Base-by-base conservation (phyloP, 2,329 filamentous ascomycete species). In the Arthrocladium fulminans region DNA sequence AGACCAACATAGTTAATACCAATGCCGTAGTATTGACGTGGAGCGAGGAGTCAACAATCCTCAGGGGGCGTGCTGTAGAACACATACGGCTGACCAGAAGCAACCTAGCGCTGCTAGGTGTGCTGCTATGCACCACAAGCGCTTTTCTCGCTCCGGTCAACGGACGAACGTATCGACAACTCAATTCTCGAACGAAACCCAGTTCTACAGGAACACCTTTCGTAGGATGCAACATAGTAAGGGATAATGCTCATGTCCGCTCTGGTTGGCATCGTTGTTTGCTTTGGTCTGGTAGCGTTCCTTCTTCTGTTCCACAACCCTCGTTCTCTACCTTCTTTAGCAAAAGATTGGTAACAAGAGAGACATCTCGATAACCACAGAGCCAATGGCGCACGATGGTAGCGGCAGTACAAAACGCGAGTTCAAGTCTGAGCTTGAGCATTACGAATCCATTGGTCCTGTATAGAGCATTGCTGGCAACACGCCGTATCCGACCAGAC, bases 391-490 rank as follows among this genome's bases (percentile, higher is more conserved):
- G 44, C 30, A 29, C 3, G n/a, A 47, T 47, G 44, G 32, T 34
- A n/a, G 8, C 44, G 5, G 34, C 34, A 3, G 12, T 39, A 15
- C 44, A 37, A 29, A 19, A n/a, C 15, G 12, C 44, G 15, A 47
- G 44, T 34, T 39, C 44, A 29, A 47, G 32, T 20, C 22, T 47
- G 44, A 47, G 44, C 34, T 47, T 47, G 44, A 47, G 44, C 32
- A 58, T 60, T 25, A 60, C 57, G 13, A 88, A 89, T 60, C 86
- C 85, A 2, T 69, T 89, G 52, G 78, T 88, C 52, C 81, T 88
- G 54, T 90, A 90, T 64, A 77, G 84, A 50, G 76, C 83, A 19
- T 70, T 88, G 12, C 64, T 90, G 29, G 77, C 81, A 5, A 82
- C 81, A 3, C 79, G 81, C 43, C 66, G 76, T 40, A 84, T 83